These are phyloP conservation scores for Starmerella etchellsii DNA, from an alignment of 805 yeast genomes.

Conservation along the genomic window DNA sequence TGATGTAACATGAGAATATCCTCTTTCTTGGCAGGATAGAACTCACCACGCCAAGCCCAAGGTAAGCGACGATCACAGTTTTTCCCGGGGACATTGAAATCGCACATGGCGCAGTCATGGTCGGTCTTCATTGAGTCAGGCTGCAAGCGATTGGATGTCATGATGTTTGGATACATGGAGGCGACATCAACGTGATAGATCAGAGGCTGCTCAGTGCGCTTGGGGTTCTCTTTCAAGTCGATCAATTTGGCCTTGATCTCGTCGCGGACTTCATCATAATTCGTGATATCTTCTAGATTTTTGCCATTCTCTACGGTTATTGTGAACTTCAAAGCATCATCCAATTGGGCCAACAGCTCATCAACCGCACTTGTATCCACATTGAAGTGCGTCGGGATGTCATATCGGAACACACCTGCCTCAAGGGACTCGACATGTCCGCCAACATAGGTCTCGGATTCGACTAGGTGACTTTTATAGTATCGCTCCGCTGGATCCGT, in stretches of 20 bases:
- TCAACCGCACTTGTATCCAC: conserved; percentile 75
- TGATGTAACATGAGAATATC: conserved; percentile 84
- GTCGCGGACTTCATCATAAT: conserved; percentile 61
- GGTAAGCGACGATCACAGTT: conserved; percentile 79
- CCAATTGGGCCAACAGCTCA: conserved; percentile 59
- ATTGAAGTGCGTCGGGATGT: conserved; percentile 58
- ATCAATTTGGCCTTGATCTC: conserved; percentile 42
- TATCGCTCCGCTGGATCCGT: conserved; percentile 88
- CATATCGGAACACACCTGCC: conserved; percentile 95
- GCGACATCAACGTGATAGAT: conserved; percentile 98
- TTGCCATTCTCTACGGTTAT: conserved; percentile 69
- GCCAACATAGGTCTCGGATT: conserved; percentile 95
- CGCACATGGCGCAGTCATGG: conserved; percentile 94
- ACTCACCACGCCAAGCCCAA: conserved; percentile 99
- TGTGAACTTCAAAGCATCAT: conserved; percentile 66
- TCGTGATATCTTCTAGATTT: conserved; percentile 45
- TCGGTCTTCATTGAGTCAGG: conserved; percentile 96
- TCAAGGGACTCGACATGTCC: conserved; percentile 97
- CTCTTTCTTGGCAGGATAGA: conserved; percentile 75
- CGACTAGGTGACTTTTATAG: conserved; percentile 85
- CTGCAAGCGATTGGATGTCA: conserved; percentile 93
- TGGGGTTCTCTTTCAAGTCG: conserved; percentile 50
- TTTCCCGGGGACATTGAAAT: conserved; percentile 90
- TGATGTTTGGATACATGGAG: conserved; percentile 97
- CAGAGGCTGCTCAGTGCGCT: conserved; percentile 62